Conservation (phyloP, 306 rosid genomes). For the Vigna nakashimae region DNA sequence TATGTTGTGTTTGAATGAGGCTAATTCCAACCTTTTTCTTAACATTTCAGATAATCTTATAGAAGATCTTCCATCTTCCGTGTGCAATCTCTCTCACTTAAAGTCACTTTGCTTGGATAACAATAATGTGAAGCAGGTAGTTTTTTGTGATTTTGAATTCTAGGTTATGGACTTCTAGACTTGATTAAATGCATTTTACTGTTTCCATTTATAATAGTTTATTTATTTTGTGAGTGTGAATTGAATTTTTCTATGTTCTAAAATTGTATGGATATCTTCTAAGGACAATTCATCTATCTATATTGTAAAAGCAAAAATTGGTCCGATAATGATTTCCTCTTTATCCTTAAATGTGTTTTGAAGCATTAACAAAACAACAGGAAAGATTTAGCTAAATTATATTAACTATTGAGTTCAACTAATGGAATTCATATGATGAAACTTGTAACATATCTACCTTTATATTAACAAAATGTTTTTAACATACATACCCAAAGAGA, state of each 20-base stretch:
- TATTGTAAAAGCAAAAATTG: slow-evolving; percentile 24
- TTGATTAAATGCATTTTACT: slow-evolving; percentile 23
- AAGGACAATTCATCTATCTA: slow-evolving; percentile 12
- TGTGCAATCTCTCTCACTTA: slow-evolving; percentile 84
- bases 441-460: neutral
- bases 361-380: neutral
- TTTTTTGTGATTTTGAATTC: slow-evolving; percentile 26
- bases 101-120: slow-evolving; percentile 87
- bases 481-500: neutral
- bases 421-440: neutral
- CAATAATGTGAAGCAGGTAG: slow-evolving; percentile 86
- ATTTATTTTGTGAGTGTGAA: neutral
- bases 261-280: neutral
- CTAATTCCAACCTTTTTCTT: slow-evolving; percentile 23
- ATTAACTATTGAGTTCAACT: neutral
- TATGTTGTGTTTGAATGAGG: slow-evolving; percentile 38
- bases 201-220: slow-evolving; percentile 12
- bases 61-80: slow-evolving; percentile 81
- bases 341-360: neutral
- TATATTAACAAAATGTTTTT: slow-evolving; percentile 10
- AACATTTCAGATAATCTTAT: slow-evolving; percentile 79
- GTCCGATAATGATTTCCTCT: slow-evolving; percentile 1
- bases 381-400: slow-evolving; percentile 8
- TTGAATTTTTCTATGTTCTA: slow-evolving; percentile 23
- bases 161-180: slow-evolving; percentile 27